phyloP scores from a whole-genome alignment of 345 rosid genomes.

The Iberis pinnata region DNA sequence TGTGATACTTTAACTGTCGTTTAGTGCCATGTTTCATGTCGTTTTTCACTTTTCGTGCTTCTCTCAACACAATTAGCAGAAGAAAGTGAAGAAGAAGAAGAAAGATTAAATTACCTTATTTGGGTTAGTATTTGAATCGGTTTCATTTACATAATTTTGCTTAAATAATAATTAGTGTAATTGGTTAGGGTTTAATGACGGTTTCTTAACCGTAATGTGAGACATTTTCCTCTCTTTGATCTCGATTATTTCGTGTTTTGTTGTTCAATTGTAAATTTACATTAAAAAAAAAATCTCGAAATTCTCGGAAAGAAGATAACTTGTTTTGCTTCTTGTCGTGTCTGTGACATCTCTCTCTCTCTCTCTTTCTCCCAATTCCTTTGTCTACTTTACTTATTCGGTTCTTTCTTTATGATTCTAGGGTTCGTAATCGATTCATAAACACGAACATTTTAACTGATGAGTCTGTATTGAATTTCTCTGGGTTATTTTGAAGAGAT shows the following conservation, averaged over 20 bases:
- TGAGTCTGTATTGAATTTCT: slow-evolving; percentile 30
- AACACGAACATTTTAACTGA: slow-evolving; percentile 22
- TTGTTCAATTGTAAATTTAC: slow-evolving; percentile 3
- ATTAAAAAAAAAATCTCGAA: background rate
- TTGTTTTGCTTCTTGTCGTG: slow-evolving; percentile 19
- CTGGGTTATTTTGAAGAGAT: slow-evolving; percentile 20
- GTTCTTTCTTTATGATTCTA: slow-evolving; percentile 5
- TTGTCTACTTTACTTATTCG: slow-evolving; percentile 14
- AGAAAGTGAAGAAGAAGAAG: background rate
- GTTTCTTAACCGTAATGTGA: slow-evolving; percentile 21
- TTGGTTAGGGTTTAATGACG: slow-evolving; percentile 2
- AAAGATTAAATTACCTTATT: background rate
- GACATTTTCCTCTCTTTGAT: slow-evolving; percentile 3
- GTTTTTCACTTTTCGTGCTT: background rate
- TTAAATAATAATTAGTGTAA: background rate
- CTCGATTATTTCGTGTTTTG: slow-evolving; percentile 16
- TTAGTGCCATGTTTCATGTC: slow-evolving; percentile 15
- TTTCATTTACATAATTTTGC: background rate
- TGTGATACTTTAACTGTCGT: slow-evolving; percentile 10
- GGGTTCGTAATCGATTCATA: slow-evolving; percentile 9
- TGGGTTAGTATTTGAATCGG: background rate
- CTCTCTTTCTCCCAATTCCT: slow-evolving; percentile 1
- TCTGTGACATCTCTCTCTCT: slow-evolving; percentile 6
- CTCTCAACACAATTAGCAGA: too few species aligned
- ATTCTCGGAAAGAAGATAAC: slow-evolving; percentile 18